These are phyloP conservation scores for Aspergillus sp. DNA, from an alignment of 2,329 filamentous ascomycete genomes.

Conservation along the genomic window DNA sequence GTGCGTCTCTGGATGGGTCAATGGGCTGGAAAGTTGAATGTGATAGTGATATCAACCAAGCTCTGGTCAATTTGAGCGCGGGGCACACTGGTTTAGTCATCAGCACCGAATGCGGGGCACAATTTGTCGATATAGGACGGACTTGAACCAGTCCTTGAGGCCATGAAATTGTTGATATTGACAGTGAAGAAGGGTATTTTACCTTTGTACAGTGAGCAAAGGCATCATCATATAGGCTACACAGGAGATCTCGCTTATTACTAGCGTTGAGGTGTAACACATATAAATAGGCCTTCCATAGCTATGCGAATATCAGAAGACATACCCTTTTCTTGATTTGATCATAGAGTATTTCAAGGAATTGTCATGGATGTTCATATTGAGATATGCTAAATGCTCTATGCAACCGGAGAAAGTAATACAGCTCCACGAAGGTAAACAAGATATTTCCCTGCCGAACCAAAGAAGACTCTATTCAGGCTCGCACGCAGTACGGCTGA, in stretches of 20 bases:
- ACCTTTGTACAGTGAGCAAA: too few species aligned
- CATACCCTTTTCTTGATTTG: too few species aligned
- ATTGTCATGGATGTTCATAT: not conserved
- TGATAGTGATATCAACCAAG: not conserved
- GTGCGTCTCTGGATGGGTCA: not conserved
- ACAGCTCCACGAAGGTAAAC: constrained; percentile 6
- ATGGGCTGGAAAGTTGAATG: not conserved
- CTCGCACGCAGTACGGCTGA: not conserved
- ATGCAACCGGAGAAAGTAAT: constrained; percentile 11
- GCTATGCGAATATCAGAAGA: too few species aligned
- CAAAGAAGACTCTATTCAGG: not conserved
- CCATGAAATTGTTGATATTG: too few species aligned
- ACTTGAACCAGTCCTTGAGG: too few species aligned
- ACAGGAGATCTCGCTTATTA: too few species aligned
- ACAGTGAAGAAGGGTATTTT: too few species aligned
- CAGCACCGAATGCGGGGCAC: not conserved
- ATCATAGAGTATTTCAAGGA: not conserved
- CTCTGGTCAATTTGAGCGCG: not conserved
- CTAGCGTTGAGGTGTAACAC: too few species aligned
- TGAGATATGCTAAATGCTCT: not conserved
- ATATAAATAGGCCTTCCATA: too few species aligned
- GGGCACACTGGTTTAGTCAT: constrained; percentile 4
- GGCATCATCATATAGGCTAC: too few species aligned
- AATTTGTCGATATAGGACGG: not conserved
- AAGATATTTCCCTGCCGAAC: not conserved